Evolutionary conservation across 805 yeast genomes (phyloP), one percentile per base, ranked within the genome.

Genomic region (Ogataea wickerhamii): DNA sequence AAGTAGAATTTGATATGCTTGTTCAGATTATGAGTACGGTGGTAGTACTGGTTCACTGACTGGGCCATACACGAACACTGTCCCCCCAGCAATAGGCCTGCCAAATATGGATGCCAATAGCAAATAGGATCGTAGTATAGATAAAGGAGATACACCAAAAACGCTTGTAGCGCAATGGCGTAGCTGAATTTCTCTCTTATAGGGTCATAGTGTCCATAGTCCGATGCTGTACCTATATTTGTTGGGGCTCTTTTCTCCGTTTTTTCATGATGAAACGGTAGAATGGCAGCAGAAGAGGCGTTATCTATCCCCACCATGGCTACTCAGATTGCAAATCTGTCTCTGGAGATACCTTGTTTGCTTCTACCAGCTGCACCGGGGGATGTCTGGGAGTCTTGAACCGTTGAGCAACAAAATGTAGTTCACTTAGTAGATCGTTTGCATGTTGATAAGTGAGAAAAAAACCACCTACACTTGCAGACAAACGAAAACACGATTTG

Each of bases 1-100:
- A 71, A 52, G 40, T 67, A 51, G 45, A 80, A 80, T 49, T 79
- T 79, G 38, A 63, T 44, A 34, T 57, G 64, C 34, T 54, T 58
- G 23, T 43, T 51, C 3, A 53, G 23, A 32, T 45, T 51, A 32
- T 47, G 45, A 1, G 37, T 34, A 13, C 49, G 40, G 31, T 49
- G 56, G 38, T 56, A 51, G 36, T 46, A 51, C 38, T 59, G 61
- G 31, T 45, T 54, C 19, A 59, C 44, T 6, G 61, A 48, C 38
- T 58, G 63, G 6, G 63, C 62, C 46, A 59, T 43, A 20, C 56
- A 46, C 13, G 55, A 44, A 3, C 60, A 49, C 20, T 53, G 55
- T 2, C 51, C 59, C 6, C 61, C 61, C 14, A 59, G 43, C 20
- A 55, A 32, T 1, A 50, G 34, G 4, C 53, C 56, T 2, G 60